Base-by-base conservation (phyloP, 1,284 basidiomycete genomes). In the Rhodotorula sp. region DNA sequence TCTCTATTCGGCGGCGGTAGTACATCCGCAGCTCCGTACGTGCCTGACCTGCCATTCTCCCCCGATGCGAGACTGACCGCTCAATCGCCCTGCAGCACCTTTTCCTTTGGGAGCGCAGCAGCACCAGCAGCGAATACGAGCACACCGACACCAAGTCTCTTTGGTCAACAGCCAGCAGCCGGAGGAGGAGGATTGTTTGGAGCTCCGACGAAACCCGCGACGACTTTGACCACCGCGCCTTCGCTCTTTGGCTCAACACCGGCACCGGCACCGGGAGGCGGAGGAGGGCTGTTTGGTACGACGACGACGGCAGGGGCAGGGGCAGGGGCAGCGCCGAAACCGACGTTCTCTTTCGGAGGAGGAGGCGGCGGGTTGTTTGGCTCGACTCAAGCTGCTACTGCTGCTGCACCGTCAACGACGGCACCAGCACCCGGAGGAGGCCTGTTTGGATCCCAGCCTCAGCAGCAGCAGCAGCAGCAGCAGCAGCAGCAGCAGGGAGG, bases 101-200 rank as follows among this genome's bases (percentile, higher is more conserved):
- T 66, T 61, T 63, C 62, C 18, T 71, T 71, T 29, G 70, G 70
- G n/a, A 46, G 31, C n/a, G 47, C 65, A 15, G 46, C 65, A n/a
- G 20, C 65, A 3, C 21, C 63, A n/a, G 43, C 43, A 12, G n/a
- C 29, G 54, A 56, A 14, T 3, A 26, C 58, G 34, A 58, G 21
- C 21, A 21, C 58, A 39, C 29, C 64, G 12, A 43, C 64, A 16
- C 49, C 64, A 3, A 49, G 56, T 14, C 56, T 65, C 29, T 65
- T 65, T 46, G 64, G 64, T 51, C 49, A 51, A 51, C 49, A 18
- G 18, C 20, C 49, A 18, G 49, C 49, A 1, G 48, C 43, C 29
- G 29, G 26, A 56, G 58, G 39, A 5, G 39, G 39, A 12, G 39
- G 39, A 14, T 14, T 43, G 39, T 43, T 43, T 21, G 31, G 12